These are phyloP conservation scores for Tardiomyces blankii DNA, from an alignment of 1,139 yeast species.

Conservation along the genomic window DNA sequence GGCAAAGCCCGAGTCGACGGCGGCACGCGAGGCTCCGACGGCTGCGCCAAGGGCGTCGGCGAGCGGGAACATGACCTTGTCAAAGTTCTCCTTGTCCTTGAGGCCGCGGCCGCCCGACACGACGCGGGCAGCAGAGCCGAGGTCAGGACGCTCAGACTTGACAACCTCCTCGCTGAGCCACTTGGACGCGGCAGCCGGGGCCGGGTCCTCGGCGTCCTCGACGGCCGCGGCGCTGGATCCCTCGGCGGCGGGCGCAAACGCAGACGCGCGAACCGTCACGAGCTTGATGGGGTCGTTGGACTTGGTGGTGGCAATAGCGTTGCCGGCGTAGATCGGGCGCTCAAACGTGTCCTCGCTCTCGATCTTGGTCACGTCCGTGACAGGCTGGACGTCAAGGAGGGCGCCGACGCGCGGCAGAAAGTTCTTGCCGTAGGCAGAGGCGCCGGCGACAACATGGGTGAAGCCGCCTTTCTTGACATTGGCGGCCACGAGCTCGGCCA, in stretches of 20 bases:
- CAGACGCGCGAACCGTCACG: slow-evolving; percentile 73
- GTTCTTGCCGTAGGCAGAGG: slow-evolving; percentile 81
- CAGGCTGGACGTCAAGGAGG: slow-evolving; percentile 73
- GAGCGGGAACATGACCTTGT: slow-evolving; percentile 63
- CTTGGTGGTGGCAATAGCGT: slow-evolving; percentile 77
- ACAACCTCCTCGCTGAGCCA: slow-evolving; percentile 67
- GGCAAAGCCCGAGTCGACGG: slow-evolving; percentile 91
- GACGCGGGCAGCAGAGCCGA: slow-evolving; percentile 68
- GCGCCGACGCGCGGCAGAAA: slow-evolving; percentile 84
- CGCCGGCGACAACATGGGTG: slow-evolving; percentile 71
- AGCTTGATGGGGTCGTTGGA: slow-evolving; percentile 55
- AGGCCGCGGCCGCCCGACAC: slow-evolving; percentile 94
- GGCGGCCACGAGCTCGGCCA: slow-evolving; percentile 31
- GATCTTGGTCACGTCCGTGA: slow-evolving; percentile 68
- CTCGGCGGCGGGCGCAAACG: slow-evolving; percentile 51
- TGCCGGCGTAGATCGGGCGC: slow-evolving; percentile 95
- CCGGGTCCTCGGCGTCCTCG: slow-evolving; percentile 38
- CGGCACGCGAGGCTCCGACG: slow-evolving; percentile 96
- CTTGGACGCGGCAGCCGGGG: slow-evolving; percentile 17
- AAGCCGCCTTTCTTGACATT: slow-evolving; percentile 30
- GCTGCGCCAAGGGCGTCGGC: slow-evolving; percentile 85
- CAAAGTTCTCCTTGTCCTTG: slow-evolving; percentile 82
- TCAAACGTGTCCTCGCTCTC: slow-evolving; percentile 61
- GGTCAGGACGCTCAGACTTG: slow-evolving; percentile 81
- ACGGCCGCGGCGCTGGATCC: slow-evolving; percentile 33